phyloP scores from a whole-genome alignment of 2,329 filamentous ascomycete species.

The Cordyceps cateniannulata region DNA sequence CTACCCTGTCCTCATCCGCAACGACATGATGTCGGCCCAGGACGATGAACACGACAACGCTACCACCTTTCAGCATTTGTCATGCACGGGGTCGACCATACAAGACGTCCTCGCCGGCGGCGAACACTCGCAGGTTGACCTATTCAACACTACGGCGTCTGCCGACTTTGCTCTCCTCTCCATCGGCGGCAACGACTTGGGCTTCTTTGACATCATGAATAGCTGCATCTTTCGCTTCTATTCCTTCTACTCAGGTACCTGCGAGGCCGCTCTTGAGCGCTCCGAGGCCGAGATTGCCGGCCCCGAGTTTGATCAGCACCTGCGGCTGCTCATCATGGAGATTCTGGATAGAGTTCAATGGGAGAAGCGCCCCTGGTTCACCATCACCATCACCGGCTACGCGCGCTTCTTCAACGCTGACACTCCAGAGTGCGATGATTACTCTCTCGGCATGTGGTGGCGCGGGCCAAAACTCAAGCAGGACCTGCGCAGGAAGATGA shows the following conservation, averaged over 20 bases:
- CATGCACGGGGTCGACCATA: constrained; percentile 40
- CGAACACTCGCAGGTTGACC: constrained; percentile 34
- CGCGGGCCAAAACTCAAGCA: constrained; percentile 34
- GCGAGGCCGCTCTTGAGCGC: constrained; percentile 31
- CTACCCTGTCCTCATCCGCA: constrained; percentile 34
- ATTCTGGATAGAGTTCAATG: constrained; percentile 37
- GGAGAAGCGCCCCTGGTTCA: constrained; percentile 38
- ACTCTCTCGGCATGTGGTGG: constrained; percentile 41
- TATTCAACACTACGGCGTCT: constrained; percentile 30
- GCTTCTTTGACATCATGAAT: constrained; percentile 44
- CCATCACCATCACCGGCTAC: constrained; percentile 40
- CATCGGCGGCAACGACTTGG: constrained; percentile 43
- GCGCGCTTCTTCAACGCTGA: constrained; percentile 41
- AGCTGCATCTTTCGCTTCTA: constrained; percentile 45
- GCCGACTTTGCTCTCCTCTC: constrained; percentile 39
- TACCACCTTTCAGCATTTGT: constrained; percentile 36
- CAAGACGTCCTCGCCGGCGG: constrained; percentile 31
- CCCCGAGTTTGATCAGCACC: constrained; percentile 31
- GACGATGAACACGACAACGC: constrained; percentile 18
- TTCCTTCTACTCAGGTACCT: constrained; percentile 40
- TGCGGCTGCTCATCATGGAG: constrained; percentile 34
- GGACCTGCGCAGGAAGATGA: constrained; percentile 34
- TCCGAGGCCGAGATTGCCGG: constrained; percentile 28
- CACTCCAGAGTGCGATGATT: constrained; percentile 36
- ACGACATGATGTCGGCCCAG: constrained; percentile 25